Conservation (phyloP, 2,329 filamentous ascomycete species). For the Cercospora sesami region DNA sequence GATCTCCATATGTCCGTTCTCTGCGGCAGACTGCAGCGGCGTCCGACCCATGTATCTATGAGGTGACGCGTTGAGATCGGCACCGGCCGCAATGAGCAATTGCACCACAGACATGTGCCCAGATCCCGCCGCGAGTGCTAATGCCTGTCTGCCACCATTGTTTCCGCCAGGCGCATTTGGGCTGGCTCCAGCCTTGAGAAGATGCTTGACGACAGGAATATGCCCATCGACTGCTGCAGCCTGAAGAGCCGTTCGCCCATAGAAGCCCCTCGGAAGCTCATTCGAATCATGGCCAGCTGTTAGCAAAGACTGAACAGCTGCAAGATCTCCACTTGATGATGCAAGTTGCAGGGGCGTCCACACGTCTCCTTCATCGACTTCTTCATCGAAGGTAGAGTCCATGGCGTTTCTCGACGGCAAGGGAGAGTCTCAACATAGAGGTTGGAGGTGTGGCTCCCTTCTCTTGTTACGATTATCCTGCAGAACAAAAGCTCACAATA, state of each 20-base stretch:
- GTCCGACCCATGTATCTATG: constrained; percentile 29
- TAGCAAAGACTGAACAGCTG: constrained; percentile 16
- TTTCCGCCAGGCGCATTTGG: constrained; percentile 28
- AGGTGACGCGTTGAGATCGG: constrained; percentile 23
- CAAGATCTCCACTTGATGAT: constrained; percentile 17
- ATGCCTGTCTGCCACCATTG: constrained; percentile 24
- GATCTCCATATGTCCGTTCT: constrained; percentile 22
- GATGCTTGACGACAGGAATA: constrained; percentile 20
- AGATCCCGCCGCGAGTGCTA: constrained; percentile 26
- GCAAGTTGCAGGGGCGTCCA: constrained; percentile 29
- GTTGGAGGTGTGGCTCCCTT: neutral
- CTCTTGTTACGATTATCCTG: neutral
- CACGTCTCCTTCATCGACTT: constrained; percentile 20
- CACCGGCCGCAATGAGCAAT: constrained; percentile 21
- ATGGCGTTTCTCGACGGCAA: neutral
- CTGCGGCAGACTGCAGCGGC: constrained; percentile 28
- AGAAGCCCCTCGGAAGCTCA: constrained; percentile 28
- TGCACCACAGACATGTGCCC: constrained; percentile 24
- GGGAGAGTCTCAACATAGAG: neutral
- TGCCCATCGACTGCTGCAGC: constrained; percentile 25
- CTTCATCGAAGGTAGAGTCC: constrained; percentile 12
- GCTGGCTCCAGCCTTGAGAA: constrained; percentile 22
- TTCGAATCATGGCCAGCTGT: constrained; percentile 18
- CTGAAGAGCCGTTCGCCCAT: constrained; percentile 32
- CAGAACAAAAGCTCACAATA: neutral